Base-by-base conservation (phyloP, 2,329 filamentous ascomycete species). In the Ascochyta clinopodiicola region DNA sequence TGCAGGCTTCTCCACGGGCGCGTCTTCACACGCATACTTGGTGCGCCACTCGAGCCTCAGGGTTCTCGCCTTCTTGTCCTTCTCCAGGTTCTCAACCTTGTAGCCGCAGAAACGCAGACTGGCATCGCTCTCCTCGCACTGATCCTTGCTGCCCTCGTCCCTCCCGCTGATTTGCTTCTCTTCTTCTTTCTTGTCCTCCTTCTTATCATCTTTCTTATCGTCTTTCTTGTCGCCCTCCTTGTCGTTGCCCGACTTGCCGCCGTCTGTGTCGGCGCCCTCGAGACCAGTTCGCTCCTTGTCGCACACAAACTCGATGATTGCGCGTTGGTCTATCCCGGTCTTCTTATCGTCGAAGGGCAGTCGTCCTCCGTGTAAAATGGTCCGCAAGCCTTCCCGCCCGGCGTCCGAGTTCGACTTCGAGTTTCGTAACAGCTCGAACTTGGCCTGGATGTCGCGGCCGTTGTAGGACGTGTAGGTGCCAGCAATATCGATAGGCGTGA, bases 301-400 rank as follows among this genome's bases (percentile, higher is more conserved):
- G 77, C 95, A 99, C 19, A 93, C 73, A 65, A 98, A 92, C 68
- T 96, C 90, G 49, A 98, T 85, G 9, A 96, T 83, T 3, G 92
- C 91, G 68, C 86, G 87, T 74, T 96, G 90, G 56, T 85, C 79
- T 25, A 66, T 71, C 54, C 68, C 78, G 6, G 81, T 80, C 44
- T 82, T 79, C 48, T 82, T 80, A 40, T 64, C 61, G n/a, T 77
- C 72, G 45, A 75, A 72, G 0, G 78, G 77, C 43, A 82, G 82
- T 42, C 79, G 75, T 12, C 83, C 84, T 7, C 86, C 88, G 44
- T 84, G 79, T 44, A 96, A 74, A 57, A 88, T 85, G 1, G 95
- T 74, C 15, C 86, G 82, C 10, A 96, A 68, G 1, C 94, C 93
- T 64, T 95, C 86, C 58, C 86, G 86, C 21, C 85, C 81, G 3